phyloP scores from a whole-genome alignment of 306 rosid species.

The Rubus idaeus region DNA sequence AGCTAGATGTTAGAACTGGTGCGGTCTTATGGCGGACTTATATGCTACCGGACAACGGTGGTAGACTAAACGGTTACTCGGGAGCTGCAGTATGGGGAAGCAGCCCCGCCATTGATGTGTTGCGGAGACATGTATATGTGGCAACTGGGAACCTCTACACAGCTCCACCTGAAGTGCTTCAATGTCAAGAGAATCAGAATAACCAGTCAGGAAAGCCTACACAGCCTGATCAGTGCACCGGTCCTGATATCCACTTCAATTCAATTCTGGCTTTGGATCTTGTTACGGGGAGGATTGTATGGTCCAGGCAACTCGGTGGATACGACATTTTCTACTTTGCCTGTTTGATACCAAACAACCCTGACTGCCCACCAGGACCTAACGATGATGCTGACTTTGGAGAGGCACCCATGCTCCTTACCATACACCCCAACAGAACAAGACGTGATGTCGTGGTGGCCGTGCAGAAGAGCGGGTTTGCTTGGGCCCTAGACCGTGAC shows the following conservation, averaged over 20 bases:
- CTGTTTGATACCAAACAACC: slow-evolving; percentile 41
- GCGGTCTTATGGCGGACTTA: slow-evolving; percentile 31
- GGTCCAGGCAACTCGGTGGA: slow-evolving; percentile 37
- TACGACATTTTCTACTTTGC: slow-evolving; percentile 38
- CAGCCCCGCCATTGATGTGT: slow-evolving; percentile 42
- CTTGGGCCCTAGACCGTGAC: slow-evolving; percentile 43
- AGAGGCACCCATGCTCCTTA: slow-evolving; percentile 42
- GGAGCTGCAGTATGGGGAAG: slow-evolving; percentile 53
- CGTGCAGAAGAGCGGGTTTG: slow-evolving; percentile 42
- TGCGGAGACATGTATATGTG: slow-evolving; percentile 36
- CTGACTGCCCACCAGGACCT: slow-evolving; percentile 49
- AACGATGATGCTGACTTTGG: slow-evolving; percentile 42
- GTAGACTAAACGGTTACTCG: slow-evolving; percentile 28
- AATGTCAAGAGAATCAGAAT: slow-evolving; percentile 40
- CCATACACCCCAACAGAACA: slow-evolving; percentile 12
- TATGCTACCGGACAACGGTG: slow-evolving; percentile 37
- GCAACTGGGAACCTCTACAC: slow-evolving; percentile 46
- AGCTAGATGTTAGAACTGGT: slow-evolving; percentile 31
- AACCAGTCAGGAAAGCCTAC: slow-evolving; percentile 30
- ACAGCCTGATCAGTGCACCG: slow-evolving; percentile 40
- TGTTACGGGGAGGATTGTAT: slow-evolving; percentile 25
- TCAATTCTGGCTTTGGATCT: slow-evolving; percentile 39
- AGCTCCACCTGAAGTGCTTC: slow-evolving; percentile 33
- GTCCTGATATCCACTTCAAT: slow-evolving; percentile 37
- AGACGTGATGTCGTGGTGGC: slow-evolving; percentile 38